Percentiles rank a stretch among this genome's conserved stretches.
Evolutionary conservation across 169 alveolate species (phyloP).

Genomic region (Babesia caballi): DNA sequence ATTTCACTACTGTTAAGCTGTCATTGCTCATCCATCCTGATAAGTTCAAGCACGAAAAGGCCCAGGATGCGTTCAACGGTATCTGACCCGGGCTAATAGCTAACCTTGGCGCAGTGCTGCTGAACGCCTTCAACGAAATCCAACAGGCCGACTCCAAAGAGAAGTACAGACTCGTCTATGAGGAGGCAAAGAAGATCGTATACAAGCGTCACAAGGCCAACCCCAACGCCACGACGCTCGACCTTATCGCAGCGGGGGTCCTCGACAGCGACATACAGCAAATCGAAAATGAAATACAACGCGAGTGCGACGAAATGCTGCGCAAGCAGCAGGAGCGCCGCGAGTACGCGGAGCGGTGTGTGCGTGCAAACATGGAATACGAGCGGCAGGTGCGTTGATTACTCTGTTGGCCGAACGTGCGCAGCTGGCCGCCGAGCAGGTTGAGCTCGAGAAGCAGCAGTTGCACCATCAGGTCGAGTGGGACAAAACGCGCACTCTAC

Average conservation of each 20-base stretch:
- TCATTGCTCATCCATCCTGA: slow-evolving; percentile 86
- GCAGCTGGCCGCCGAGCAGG: slow-evolving; percentile 45
- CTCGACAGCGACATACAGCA: slow-evolving; percentile 56
- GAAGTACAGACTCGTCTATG: slow-evolving; percentile 79
- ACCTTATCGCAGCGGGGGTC: slow-evolving; percentile 49
- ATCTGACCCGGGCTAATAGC: neutral
- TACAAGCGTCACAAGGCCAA: slow-evolving; percentile 66
- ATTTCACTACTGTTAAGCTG: neutral
- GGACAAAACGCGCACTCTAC: slow-evolving; percentile 71
- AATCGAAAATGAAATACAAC: slow-evolving; percentile 71
- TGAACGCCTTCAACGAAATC: slow-evolving; percentile 79
- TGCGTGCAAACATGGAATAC: slow-evolving; percentile 75
- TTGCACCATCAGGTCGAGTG: slow-evolving; percentile 70
- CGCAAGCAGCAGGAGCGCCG: slow-evolving; percentile 73
- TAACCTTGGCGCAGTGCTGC: slow-evolving; percentile 52
- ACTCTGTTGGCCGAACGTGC: neutral
- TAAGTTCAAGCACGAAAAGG: slow-evolving; percentile 83
- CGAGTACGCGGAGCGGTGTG: slow-evolving; percentile 82
- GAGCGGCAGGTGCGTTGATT: slow-evolving; percentile 63
- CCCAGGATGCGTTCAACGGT: slow-evolving; percentile 87
- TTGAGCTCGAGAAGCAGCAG: slow-evolving; percentile 63
- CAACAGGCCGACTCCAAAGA: slow-evolving; percentile 75
- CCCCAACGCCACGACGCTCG: slow-evolving; percentile 64
- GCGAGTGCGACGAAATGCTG: slow-evolving; percentile 77
- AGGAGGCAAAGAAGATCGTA: slow-evolving; percentile 75